These are phyloP conservation scores for Coemansia sp. DNA, from an alignment of 192 early-diverging fungal genomes.

Conservation along the genomic window DNA sequence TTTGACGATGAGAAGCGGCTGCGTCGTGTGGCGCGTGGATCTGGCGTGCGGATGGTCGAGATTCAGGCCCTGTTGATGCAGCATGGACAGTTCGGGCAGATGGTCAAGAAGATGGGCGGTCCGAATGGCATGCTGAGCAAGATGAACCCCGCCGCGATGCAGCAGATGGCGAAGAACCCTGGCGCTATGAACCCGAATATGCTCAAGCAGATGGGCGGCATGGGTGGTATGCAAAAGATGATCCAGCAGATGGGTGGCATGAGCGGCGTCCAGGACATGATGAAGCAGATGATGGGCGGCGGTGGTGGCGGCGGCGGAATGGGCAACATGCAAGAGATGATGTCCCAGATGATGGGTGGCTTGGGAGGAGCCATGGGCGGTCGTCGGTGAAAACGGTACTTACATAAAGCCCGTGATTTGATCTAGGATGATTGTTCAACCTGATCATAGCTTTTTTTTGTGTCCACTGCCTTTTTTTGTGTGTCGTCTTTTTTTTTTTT, in stretches of 20 bases:
- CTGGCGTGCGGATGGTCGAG: conserved; percentile 79
- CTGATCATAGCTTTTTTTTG: conserved; percentile 14
- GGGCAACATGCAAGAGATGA: conserved; percentile 62
- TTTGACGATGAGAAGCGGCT: conserved; percentile 81
- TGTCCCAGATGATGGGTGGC: conserved; percentile 68
- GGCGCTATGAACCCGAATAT: conserved; percentile 67
- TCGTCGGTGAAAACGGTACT: conserved; percentile 26
- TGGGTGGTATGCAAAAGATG: conserved; percentile 59
- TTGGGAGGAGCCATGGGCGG: conserved; percentile 60
- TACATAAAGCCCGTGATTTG: neutral
- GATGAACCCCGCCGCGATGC: conserved; percentile 62
- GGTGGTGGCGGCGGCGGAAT: conserved; percentile 54
- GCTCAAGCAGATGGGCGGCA: conserved; percentile 80
- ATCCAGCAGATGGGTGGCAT: conserved; percentile 59
- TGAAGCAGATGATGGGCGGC: conserved; percentile 68
- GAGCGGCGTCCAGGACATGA: conserved; percentile 63
- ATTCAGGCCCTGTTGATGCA: conserved; percentile 83
- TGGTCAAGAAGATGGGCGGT: conserved; percentile 94
- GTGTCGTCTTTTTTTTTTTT: neutral
- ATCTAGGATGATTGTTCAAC: neutral
- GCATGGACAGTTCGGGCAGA: conserved; percentile 76
- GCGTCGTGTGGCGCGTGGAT: conserved; percentile 80
- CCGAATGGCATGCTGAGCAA: conserved; percentile 80
- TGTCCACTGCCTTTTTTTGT: neutral
- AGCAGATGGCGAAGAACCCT: conserved; percentile 66